Evolutionary conservation across 768 basidiomycete species (phyloP), one percentile per base, ranked within the genome.

Genomic region (Agrocybe chaxingu): DNA sequence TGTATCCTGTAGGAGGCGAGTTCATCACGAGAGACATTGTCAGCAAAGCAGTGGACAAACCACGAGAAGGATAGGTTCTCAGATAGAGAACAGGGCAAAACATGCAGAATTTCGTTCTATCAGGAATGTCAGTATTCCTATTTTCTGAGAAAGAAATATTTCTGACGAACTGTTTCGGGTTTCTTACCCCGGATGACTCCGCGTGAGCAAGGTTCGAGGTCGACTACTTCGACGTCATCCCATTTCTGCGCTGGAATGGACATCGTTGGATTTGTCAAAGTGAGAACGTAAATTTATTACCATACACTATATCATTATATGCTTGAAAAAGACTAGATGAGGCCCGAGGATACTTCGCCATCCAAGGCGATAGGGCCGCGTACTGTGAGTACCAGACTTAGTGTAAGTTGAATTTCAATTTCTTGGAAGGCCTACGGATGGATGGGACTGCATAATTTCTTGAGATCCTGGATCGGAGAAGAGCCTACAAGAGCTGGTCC

Each of bases 291-390:
- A 42, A n/a, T 31, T 39, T 48, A 67, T 46, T 45, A 86, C 89
- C 79, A 16, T 81, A 78, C 5, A 78, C 64, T 30, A 91, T 65
- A 51, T 92, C 88, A 62, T 90, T 90, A 68, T 85, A 89, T 1
- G 83, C 75, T 64, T 90, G 88, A 61, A 89, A 87, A 7, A 90
- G 66, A 18, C 77, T 71, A 9, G 82, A 76, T 2, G 82, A 81
- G 11, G 75, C 67, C 19, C 64, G 71, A 33, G 88, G 87, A 58
- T 90, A 90, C 62, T 82, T 87, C 8, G 58, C 52, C 19, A 85
- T 54, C 36, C 82, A 59, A 3, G 68, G 65, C 8, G 77, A 67
- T 24, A 89, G 71, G 3, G 60, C 68, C 39, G 69, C 57, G 55
- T 79, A 75, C 84, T 83, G 7, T 58, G 40, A 58, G 30, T 37